Percentiles rank a stretch among this genome's conserved stretches.
These are phyloP conservation scores for Paratinospora sagittata DNA, from an alignment of 164 flowering plant genomes.

Conservation along the genomic window DNA sequence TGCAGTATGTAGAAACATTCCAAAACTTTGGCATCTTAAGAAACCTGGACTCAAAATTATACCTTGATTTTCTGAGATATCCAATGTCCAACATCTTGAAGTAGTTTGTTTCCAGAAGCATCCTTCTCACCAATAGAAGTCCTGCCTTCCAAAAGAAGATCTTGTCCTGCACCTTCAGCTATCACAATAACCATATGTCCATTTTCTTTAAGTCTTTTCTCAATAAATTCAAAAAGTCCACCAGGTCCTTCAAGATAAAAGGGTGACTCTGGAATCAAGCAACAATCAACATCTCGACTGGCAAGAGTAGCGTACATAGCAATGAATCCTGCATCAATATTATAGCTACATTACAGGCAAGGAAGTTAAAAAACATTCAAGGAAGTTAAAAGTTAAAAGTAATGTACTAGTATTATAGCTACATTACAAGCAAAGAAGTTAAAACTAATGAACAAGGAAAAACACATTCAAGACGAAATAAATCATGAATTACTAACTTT, in stretches of 20 bases:
- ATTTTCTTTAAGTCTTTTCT: conserved; percentile 55
- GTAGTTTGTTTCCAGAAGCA: conserved; percentile 78
- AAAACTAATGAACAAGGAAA: background rate
- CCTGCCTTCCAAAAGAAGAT: conserved; percentile 39
- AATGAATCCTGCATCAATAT: conserved; percentile 49
- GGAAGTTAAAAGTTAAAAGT: background rate
- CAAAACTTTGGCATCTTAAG: background rate
- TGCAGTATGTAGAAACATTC: background rate
- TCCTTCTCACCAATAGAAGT: conserved; percentile 30
- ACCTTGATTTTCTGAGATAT: conserved; percentile 70
- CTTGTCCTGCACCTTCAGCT: conserved; percentile 79
- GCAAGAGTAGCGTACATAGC: conserved; percentile 76
- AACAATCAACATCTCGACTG: conserved; percentile 66
- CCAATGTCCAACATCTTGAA: conserved; percentile 78
- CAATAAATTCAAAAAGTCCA: conserved; percentile 58
- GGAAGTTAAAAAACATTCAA: background rate
- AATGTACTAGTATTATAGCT: conserved; percentile 20
- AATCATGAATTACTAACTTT: background rate
- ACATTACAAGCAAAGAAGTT: background rate
- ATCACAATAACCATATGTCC: conserved; percentile 75
- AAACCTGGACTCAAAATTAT: background rate
- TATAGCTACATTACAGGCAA: background rate
- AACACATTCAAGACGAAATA: background rate
- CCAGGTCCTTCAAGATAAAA: conserved; percentile 66
- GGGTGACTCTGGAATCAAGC: conserved; percentile 74